A percentile compares a stretch with the other conserved stretches of the same genome.
Evolutionary conservation across 805 yeast genomes (phyloP).

Genomic region (Candida boidinii): DNA sequence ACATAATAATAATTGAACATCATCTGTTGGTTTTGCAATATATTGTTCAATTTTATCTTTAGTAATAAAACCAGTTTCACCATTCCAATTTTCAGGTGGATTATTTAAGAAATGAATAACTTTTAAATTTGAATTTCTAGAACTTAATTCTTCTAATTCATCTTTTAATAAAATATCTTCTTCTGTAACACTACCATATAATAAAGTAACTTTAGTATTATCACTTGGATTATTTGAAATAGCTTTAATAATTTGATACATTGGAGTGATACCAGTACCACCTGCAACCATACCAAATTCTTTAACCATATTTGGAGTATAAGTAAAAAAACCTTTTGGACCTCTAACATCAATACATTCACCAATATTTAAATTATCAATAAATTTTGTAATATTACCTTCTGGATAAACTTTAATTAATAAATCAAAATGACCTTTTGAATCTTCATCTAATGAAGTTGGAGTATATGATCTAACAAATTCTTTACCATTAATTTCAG

Average conservation of each 20-base stretch:
- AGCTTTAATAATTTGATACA: constrained; percentile 86
- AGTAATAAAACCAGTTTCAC: constrained; percentile 74
- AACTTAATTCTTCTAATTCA: constrained; percentile 64
- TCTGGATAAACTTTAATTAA: constrained; percentile 78
- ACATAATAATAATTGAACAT: constrained; percentile 70
- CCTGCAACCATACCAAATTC: constrained; percentile 89
- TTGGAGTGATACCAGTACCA: constrained; percentile 94
- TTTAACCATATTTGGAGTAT: constrained; percentile 68
- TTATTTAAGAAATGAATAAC: constrained; percentile 71
- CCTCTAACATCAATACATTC: constrained; percentile 75
- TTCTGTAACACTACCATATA: constrained; percentile 76
- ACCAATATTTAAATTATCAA: constrained; percentile 68
- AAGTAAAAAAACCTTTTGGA: constrained; percentile 84
- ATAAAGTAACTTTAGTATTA: constrained; percentile 60
- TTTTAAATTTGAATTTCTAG: constrained; percentile 50
- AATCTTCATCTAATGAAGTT: constrained; percentile 64
- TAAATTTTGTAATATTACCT: constrained; percentile 74
- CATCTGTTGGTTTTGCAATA: constrained; percentile 53
- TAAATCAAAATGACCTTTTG: constrained; percentile 75
- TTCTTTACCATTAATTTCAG: constrained; percentile 70
- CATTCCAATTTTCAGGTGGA: constrained; percentile 66
- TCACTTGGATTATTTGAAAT: constrained; percentile 72
- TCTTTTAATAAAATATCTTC: constrained; percentile 74
- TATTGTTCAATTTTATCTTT: constrained; percentile 57
- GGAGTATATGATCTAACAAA: constrained; percentile 87